Conservation (phyloP, 2,329 filamentous ascomycete genomes). For the Exophiala mesophila region DNA sequence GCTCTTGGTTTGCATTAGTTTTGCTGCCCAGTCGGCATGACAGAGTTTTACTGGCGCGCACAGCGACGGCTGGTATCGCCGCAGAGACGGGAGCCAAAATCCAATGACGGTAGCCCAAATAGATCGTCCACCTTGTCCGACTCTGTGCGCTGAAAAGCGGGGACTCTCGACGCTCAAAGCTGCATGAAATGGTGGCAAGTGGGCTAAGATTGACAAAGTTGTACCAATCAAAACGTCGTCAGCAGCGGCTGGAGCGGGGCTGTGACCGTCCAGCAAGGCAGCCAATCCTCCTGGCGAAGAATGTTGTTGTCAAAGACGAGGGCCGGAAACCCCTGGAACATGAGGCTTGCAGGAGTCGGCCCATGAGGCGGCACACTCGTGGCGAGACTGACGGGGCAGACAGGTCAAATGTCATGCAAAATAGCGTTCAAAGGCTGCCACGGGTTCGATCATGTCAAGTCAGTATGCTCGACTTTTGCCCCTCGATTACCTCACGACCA, state of each 20-base stretch:
- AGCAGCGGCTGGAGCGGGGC: not conserved
- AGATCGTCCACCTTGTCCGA: not conserved
- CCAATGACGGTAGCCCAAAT: not conserved
- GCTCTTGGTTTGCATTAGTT: too few relatives aligned
- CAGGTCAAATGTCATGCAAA: constrained; percentile 12
- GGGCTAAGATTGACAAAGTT: too few relatives aligned
- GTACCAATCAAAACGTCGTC: not conserved
- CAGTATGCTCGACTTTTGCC: too few relatives aligned
- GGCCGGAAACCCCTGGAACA: constrained; percentile 16
- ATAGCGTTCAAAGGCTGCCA: constrained; percentile 13
- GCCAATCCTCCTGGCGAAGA: constrained; percentile 16
- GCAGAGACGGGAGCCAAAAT: constrained; percentile 2
- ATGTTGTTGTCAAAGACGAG: constrained; percentile 5
- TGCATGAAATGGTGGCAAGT: constrained; percentile 1
- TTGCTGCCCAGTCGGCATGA: too few relatives aligned
- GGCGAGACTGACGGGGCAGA: constrained; percentile 3
- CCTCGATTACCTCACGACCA: not conserved
- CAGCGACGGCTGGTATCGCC: not conserved
- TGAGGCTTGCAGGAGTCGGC: constrained; percentile 19
- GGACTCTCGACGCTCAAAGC: not conserved
- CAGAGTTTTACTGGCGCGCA: too few relatives aligned
- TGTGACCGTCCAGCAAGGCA: constrained; percentile 11
- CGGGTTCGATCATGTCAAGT: constrained; percentile 1
- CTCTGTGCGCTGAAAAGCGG: not conserved
- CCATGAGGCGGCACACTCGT: constrained; percentile 11